Evolutionary conservation across 495 filamentous ascomycete genomes (phyloP), one percentile per base, ranked within the genome.

Genomic region (Hyphodiscus hymeniophilus): DNA sequence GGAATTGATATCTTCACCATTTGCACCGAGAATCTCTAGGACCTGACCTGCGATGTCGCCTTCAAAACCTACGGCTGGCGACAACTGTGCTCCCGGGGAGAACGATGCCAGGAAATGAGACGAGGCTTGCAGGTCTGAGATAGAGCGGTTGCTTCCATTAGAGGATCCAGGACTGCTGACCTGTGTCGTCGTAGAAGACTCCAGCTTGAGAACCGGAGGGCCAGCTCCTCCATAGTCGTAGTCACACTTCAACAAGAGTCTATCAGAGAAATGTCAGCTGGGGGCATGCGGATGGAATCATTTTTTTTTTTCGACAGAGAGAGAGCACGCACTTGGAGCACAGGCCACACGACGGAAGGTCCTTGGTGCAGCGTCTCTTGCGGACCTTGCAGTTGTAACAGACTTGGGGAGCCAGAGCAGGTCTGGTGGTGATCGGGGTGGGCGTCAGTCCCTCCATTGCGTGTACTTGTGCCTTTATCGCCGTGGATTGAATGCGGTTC

Each of bases 331-430:
- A 68, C 64, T 52, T 55, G 22, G 59, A 48, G 50, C 67, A 66
- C 31, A 58, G 62, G n/a, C 55, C 59, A 47, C 66, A 69, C 8
- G 34, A 41, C 8, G 66, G 66, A 30, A 66, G 46, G 1, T 48
- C 43, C 41, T 69, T 69, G 49, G 61, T 62, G 33, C 66, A 69
- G 20, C 61, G 56, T 38, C 63, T 63, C 54, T 69, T 69, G 18
- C 62, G 60, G 13, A 41, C 21, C 43, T 62, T 64, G 45, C 65
- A 69, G 15, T 47, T 58, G n/a, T 42, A 35, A 42, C 66, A 68
- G 30, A 47, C 58, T 28, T 57, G 58, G 12, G 46, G 22, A 15
- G 50, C 45, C 5, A 28, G 26, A 10, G 4, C 5, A 28, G 26
- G 26, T 4, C 10, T 28, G 26, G 26, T 4, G 26, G 26, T 28